phyloP scores from a whole-genome alignment of 768 basidiomycete genomes.

The Lactarius deliciosus region DNA sequence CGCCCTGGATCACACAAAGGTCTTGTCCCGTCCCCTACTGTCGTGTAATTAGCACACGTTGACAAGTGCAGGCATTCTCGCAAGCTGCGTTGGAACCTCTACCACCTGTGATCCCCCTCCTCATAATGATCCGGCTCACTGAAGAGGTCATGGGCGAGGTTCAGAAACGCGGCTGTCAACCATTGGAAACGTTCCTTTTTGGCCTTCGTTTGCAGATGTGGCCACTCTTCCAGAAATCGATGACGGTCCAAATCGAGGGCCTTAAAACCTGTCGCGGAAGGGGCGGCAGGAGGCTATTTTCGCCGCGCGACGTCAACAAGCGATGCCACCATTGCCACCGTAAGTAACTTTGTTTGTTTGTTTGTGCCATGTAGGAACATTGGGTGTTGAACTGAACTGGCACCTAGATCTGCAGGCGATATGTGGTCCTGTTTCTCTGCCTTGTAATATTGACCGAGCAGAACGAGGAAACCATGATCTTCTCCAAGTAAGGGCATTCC shows the following conservation, averaged over 20 bases:
- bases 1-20: slow-evolving; percentile 82
- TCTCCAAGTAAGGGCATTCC: slow-evolving; percentile 67
- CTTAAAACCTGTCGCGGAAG: slow-evolving; percentile 83
- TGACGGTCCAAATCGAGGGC: slow-evolving; percentile 80
- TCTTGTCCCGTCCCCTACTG: slow-evolving; percentile 36
- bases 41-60: neutral
- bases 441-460: slow-evolving; percentile 78
- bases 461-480: slow-evolving; percentile 95
- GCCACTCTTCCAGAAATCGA: slow-evolving; percentile 89
- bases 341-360: slow-evolving; percentile 37
- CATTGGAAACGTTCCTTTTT: slow-evolving; percentile 81
- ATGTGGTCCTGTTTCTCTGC: slow-evolving; percentile 77
- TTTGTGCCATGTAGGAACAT: slow-evolving; percentile 29
- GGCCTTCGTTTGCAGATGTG: slow-evolving; percentile 82
- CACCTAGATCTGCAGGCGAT: slow-evolving; percentile 67
- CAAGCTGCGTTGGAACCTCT: slow-evolving; percentile 66
- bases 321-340: slow-evolving; percentile 63
- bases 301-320: slow-evolving; percentile 61
- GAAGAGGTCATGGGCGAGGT: slow-evolving; percentile 76
- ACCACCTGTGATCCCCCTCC: slow-evolving; percentile 72
- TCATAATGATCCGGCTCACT: slow-evolving; percentile 90
- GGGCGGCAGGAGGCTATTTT: slow-evolving; percentile 60
- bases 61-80: slow-evolving; percentile 57
- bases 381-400: neutral
- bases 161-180: slow-evolving; percentile 73